Percentiles rank a stretch among this genome's conserved stretches.
Conservation (phyloP, 345 rosid genomes). For the Brassica incana region DNA sequence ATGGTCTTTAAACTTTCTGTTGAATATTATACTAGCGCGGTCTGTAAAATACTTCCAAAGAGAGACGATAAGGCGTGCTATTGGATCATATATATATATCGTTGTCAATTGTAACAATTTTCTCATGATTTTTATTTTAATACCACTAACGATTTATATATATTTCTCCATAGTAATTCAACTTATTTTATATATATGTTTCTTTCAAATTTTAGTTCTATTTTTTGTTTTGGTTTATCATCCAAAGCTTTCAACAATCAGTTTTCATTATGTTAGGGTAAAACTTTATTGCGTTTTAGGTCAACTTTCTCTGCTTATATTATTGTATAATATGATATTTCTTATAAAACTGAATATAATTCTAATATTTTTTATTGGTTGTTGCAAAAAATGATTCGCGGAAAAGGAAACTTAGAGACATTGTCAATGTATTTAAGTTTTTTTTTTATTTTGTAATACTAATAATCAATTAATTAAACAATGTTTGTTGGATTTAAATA, state of each 20-base stretch:
- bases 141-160: not conserved
- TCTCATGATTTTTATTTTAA: not conserved
- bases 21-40: not conserved
- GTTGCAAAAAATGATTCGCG: conserved; percentile 16
- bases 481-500: conserved; percentile 7
- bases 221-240: not conserved
- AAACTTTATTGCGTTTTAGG: not conserved
- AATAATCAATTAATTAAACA: too few species aligned
- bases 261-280: not conserved
- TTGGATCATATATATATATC: not conserved
- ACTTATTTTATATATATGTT: not conserved
- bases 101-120: not conserved
- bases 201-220: not conserved
- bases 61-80: not conserved
- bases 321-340: not conserved
- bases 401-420: not conserved
- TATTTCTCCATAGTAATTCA: not conserved
- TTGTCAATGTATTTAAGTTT: conserved; percentile 1
- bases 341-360: not conserved
- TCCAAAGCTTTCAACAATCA: not conserved
- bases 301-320: not conserved
- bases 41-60: not conserved
- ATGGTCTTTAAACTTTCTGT: not conserved
- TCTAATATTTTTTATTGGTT: conserved; percentile 6
- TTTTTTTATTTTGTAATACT: not conserved